Base-by-base conservation (phyloP, 2,329 filamentous ascomycete genomes). In the Cordyceps cicadae region DNA sequence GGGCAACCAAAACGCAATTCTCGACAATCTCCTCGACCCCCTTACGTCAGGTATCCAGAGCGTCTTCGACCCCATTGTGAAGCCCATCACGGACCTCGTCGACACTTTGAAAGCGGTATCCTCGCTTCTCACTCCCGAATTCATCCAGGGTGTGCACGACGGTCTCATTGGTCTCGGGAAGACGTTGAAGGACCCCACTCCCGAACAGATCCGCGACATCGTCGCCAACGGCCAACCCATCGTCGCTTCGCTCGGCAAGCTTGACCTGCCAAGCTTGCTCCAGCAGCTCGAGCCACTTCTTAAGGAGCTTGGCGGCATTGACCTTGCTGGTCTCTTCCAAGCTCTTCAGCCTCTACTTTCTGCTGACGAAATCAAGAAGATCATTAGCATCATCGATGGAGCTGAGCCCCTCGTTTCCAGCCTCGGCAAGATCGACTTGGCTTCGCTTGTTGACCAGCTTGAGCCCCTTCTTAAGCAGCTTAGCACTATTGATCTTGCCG, bases 61-160 rank as follows among this genome's bases (percentile, higher is more conserved):
- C 29, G 53, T 71, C 1, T 34, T 63, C n/a, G 65, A 66, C 6
- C 64, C 71, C 11, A 34, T 69, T 43, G 62, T 54, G 41, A 21
- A 58, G 34, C 46, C 66, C 49, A 57, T 72, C 19, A 64, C 66
- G 17, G 67, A 73, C 21, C 56, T 74, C n/a, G 65, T 66, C 21
- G 65, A 63, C 9, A 62, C 68, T 51, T 62, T 71, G n/a, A 63
- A 71, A 48, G 70, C 71, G 15, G 56, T 75, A 8, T 55, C 66
- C 17, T 57, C 66, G 17, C 66, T 78, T 0, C 63, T 76, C 2
- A 75, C 65, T 17, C 64, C 70, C 1, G 72, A 78, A 51, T 78
- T 78, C 59, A 64, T 78, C 17, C 62, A 75, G 12, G 73, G 70
- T 1, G 57, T 77, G 3, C 74, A 75, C 55, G 75, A 77, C 68